Conservation (phyloP, 805 yeast genomes). For the Lipomyces sp. region DNA sequence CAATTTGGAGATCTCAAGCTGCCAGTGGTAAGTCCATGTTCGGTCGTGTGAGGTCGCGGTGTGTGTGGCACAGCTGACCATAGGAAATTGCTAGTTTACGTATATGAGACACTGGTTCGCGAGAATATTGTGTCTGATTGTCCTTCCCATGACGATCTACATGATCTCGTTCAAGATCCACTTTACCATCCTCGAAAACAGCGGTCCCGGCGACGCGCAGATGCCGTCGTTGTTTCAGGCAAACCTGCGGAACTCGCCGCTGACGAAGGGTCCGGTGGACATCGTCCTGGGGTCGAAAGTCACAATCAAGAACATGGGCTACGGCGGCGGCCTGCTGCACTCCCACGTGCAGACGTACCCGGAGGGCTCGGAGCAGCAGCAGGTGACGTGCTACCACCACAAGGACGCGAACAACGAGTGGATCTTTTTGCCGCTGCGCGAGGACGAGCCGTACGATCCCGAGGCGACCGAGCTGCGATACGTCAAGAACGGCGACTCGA, state of each 20-base stretch:
- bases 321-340: constrained; percentile 73
- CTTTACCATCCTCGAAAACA: constrained; percentile 65
- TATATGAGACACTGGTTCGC: constrained; percentile 62
- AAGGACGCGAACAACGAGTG: constrained; percentile 87
- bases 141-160: constrained; percentile 70
- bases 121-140: constrained; percentile 61
- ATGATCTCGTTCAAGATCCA: constrained; percentile 74
- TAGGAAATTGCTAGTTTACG: constrained; percentile 27
- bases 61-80: too few species aligned
- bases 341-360: constrained; percentile 87
- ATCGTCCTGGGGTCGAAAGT: constrained; percentile 60
- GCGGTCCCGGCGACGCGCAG: constrained; percentile 93
- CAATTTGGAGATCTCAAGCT: constrained; percentile 60
- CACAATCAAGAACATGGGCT: constrained; percentile 66
- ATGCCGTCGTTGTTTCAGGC: constrained; percentile 89
- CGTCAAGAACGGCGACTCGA: constrained; percentile 59
- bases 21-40: constrained; percentile 32
- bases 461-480: constrained; percentile 35
- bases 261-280: constrained; percentile 64
- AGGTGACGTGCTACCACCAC: constrained; percentile 86
- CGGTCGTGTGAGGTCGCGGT: too few species aligned
- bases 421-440: constrained; percentile 44
- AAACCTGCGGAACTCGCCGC: constrained; percentile 64
- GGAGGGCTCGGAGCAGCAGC: constrained; percentile 90
- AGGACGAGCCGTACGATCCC: constrained; percentile 32